phyloP scores from a whole-genome alignment of 257 asterid genomes.

The Striga asiatica region DNA sequence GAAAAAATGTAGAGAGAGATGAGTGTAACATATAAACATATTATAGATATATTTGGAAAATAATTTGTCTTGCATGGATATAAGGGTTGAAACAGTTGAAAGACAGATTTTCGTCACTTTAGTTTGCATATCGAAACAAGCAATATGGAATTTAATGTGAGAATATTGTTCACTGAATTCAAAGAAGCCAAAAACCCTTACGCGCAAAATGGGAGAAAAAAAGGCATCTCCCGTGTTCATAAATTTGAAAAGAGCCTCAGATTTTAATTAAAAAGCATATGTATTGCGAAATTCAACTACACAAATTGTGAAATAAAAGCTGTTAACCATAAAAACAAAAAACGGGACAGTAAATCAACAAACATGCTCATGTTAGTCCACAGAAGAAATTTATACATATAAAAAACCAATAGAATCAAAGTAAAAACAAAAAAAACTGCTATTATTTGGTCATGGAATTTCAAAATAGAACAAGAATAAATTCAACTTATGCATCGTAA shows the following conservation, averaged over 20 bases:
- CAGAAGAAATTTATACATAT: no score
- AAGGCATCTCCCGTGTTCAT: no score
- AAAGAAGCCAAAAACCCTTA: neutral
- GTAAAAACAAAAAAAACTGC: neutral
- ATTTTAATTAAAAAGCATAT: neutral
- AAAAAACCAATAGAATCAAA: neutral
- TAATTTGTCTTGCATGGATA: no score
- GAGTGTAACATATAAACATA: no score
- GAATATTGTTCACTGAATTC: neutral
- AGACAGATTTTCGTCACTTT: no score
- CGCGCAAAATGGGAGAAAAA: constrained; percentile 16
- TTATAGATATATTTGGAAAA: no score
- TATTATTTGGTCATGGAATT: neutral
- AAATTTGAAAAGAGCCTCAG: neutral
- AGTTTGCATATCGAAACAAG: no score
- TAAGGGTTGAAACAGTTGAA: no score
- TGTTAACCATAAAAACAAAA: neutral
- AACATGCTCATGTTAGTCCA: no score
- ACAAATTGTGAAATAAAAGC: neutral
- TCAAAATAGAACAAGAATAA: constrained; percentile 19
- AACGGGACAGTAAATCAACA: no score
- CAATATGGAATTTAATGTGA: no score
- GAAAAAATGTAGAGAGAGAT: no score
- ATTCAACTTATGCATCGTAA: constrained; percentile 20
- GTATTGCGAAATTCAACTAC: constrained; percentile 11